These are phyloP conservation scores for Penicillium occitanis DNA, from an alignment of 2,329 filamentous ascomycete species.

Conservation along the genomic window DNA sequence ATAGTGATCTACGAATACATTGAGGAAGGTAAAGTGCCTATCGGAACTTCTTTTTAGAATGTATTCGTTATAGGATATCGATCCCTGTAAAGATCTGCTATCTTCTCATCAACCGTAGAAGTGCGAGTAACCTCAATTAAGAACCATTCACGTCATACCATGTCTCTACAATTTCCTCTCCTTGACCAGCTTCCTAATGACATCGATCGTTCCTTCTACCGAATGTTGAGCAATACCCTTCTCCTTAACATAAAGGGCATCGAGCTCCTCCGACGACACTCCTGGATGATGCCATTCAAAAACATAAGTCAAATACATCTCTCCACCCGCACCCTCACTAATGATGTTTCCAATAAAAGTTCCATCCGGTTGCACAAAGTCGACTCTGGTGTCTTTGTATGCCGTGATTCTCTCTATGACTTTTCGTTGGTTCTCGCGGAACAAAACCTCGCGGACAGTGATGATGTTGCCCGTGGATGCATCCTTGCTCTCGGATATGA, in stretches of 20 bases:
- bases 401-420: slow-evolving; percentile 31
- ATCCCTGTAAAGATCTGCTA: too few relatives aligned
- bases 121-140: background rate
- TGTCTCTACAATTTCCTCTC: slow-evolving; percentile 7
- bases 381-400: slow-evolving; percentile 29
- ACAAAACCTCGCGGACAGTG: slow-evolving; percentile 32
- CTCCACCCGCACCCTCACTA: slow-evolving; percentile 33
- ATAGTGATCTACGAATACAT: too few relatives aligned
- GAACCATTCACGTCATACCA: background rate
- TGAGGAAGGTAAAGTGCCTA: too few relatives aligned
- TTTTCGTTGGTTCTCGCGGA: slow-evolving; percentile 28
- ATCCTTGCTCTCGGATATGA: slow-evolving; percentile 29
- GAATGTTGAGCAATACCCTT: slow-evolving; percentile 2
- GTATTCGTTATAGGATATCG: too few relatives aligned
- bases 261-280: slow-evolving; percentile 16
- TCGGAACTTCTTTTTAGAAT: too few relatives aligned
- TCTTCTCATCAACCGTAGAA: background rate
- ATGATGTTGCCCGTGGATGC: slow-evolving; percentile 27
- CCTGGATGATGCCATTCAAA: slow-evolving; percentile 43
- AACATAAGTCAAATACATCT: slow-evolving; percentile 43
- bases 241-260: background rate
- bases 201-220: slow-evolving; percentile 7
- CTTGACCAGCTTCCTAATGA: slow-evolving; percentile 7
- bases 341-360: slow-evolving; percentile 30
- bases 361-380: slow-evolving; percentile 31